Conservation (phyloP, 805 yeast species). For the Sugiyamaella mastotermitis region DNA sequence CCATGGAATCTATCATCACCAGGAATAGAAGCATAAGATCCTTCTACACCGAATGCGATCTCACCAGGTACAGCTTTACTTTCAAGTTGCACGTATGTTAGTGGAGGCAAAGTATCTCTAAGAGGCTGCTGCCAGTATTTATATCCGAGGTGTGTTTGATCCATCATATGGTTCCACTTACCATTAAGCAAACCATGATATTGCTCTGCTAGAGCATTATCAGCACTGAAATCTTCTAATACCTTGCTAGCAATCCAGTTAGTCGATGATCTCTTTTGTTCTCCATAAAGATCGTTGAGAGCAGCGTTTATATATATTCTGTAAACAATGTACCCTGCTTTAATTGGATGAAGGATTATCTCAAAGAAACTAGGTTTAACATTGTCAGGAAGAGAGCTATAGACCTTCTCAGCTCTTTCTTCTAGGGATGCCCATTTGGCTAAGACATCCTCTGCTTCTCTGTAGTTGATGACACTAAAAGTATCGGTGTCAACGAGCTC, state of each 20-base stretch:
- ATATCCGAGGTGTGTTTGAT: slow-evolving; percentile 16
- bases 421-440: slow-evolving; percentile 9
- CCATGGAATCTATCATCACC: slow-evolving; percentile 15
- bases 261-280: slow-evolving; percentile 14
- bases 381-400: slow-evolving; percentile 2
- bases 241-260: slow-evolving; percentile 7
- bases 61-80: slow-evolving; percentile 5
- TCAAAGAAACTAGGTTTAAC: slow-evolving; percentile 11
- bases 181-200: slow-evolving; percentile 14
- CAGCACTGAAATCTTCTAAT: slow-evolving; percentile 2
- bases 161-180: slow-evolving; percentile 17
- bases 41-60: slow-evolving; percentile 12
- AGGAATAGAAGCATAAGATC: slow-evolving; percentile 13
- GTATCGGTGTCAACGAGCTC: slow-evolving; percentile 13
- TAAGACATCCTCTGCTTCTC: slow-evolving; percentile 14
- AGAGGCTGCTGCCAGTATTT: slow-evolving; percentile 16
- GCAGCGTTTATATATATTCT: slow-evolving; percentile 14
- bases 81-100: slow-evolving; percentile 7
- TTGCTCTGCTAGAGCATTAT: slow-evolving; percentile 8
- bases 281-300: slow-evolving; percentile 11
- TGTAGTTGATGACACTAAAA: slow-evolving; percentile 12
- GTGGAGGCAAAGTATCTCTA: slow-evolving; percentile 13
- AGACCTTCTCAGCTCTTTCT: slow-evolving; percentile 8
- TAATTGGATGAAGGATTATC: slow-evolving; percentile 13
- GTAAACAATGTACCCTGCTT: slow-evolving; percentile 13